Conservation (phyloP, 345 rosid genomes). For the Moringa oleifera region DNA sequence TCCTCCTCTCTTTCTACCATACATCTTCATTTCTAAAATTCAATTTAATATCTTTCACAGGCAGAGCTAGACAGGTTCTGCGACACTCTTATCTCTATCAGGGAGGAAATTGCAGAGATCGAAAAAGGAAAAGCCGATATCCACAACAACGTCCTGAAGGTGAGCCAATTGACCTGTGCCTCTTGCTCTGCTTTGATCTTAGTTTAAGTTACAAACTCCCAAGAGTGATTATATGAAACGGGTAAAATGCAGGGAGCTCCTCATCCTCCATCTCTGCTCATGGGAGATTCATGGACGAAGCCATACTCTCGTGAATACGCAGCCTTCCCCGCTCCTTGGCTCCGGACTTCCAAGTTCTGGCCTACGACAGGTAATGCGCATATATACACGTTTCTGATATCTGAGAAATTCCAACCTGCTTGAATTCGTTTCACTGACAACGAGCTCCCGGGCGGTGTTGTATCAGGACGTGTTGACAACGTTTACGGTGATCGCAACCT, state of each 20-base stretch:
- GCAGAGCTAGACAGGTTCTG: slow-evolving; percentile 96
- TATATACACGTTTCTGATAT: background rate
- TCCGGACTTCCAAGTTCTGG: slow-evolving; percentile 88
- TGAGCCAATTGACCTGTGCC: slow-evolving; percentile 12
- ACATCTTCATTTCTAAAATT: slow-evolving; percentile 8
- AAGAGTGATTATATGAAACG: slow-evolving; percentile 5
- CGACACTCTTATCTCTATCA: slow-evolving; percentile 90
- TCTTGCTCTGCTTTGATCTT: background rate
- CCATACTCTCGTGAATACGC: slow-evolving; percentile 93
- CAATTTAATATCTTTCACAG: slow-evolving; percentile 40
- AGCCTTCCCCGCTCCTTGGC: slow-evolving; percentile 98
- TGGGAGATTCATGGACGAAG: slow-evolving; percentile 93
- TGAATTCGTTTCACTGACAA: background rate
- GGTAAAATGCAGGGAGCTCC: slow-evolving; percentile 83
- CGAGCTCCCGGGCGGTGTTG: background rate
- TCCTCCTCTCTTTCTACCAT: slow-evolving; percentile 1
- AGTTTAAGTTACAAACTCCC: background rate
- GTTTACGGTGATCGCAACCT: slow-evolving; percentile 98
- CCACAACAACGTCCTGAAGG: slow-evolving; percentile 94
- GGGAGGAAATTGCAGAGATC: slow-evolving; percentile 89
- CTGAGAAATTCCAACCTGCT: too few relatives aligned
- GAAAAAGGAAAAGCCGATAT: slow-evolving; percentile 92
- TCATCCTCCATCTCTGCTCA: slow-evolving; percentile 96
- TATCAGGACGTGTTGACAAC: slow-evolving; percentile 88
- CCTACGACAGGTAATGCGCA: slow-evolving; percentile 63